Base-by-base conservation (phyloP, 2,329 filamentous ascomycete genomes). In the Trichothecium roseum region DNA sequence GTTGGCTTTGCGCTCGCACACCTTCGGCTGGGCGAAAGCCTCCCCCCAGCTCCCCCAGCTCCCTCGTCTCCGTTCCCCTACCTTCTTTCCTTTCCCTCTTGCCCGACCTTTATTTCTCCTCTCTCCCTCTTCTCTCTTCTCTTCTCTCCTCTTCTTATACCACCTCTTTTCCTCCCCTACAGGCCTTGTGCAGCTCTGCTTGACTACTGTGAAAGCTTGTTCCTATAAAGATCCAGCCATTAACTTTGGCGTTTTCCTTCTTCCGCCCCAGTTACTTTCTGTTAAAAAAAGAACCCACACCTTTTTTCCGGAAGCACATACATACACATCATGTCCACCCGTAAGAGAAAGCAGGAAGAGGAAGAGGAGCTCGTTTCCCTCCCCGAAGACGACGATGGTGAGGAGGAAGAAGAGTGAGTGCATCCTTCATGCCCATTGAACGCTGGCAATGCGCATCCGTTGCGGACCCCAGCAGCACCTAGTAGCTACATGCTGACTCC, bases 331-430 rank as follows among this genome's bases (percentile, higher is more conserved):
- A 69, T 69, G 64, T 62, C 64, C 39, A 54, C 60, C 48, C 67
- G 68, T 49, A 72, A 72, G 66, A 66, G 67, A 60, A 69, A 68
- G 61, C 63, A 66, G 34, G 79, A 82, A 17, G 66, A 69, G 44
- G 64, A 68, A 51, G 67, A 70, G 39, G 67, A 71, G 56, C 66
- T 72, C 24, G 63, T 72, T 41, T 69, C 68, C 41, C 64, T 72
- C 37, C 68, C 68, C 36, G 68, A 69, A 40, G 67, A 62, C 32
- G 62, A 63, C 32, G 65, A 68, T 40, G 64, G 61, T 30, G 64
- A 68, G 48, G 66, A 70, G 47, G 68, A 71, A 51, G 66, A 71
- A 51, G 68, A 71, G 68, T 72, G 63, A 63, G 68, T 52, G 32
- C 28, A 18, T 18, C 28, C 35, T 36, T 13, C n/a, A n/a, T n/a